Evolutionary conservation across 1,139 yeast genomes (phyloP), one percentile per base, ranked within the genome.

Genomic region (Hyphopichia fennica): DNA sequence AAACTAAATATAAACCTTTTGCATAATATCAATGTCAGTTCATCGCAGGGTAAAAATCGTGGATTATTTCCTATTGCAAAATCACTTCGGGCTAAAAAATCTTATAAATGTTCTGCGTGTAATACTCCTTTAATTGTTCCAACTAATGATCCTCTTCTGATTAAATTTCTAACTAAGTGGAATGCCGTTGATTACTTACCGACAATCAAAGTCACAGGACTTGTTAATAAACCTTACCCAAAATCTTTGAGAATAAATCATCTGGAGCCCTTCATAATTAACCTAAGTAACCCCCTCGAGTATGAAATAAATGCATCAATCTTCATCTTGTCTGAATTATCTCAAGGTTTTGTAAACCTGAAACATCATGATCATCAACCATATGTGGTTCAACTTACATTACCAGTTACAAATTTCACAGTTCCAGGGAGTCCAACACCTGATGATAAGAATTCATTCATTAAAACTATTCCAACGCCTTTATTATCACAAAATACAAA

Each of bases 121-220:
- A 56, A 54, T 39, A 59, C 60, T 4, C 44, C 48, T 11, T 47
- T 72, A 10, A 45, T 56, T 20, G 42, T 53, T 14, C 74, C 75
- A 3, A 50, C 56, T 16, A 23, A 63, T 39, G 38, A 52, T 4
- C 67, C 71, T 2, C 58, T 65, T 4, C 45, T 59, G 48, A 58
- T 62, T 45, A 70, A 69, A 42, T 61, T 59, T 42, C 41, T 50
- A 13, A 52, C 54, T 18, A 63, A 60, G 44, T 67, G 63, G 53
- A 60, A 63, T 44, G 75, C 75, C 2, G 48, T 60, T 11, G 76
- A 71, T 32, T 60, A 54, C 25, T 38, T 69, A 41, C 77, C 77
- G 3, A 42, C 52, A 2, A 40, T 67, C 1, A 52, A 51, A 13
- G 43, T 54, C 1, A 41, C 53, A 25, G 40, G 43, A 16, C 30